Evolutionary conservation across 2,329 filamentous ascomycete species (phyloP).

Genomic region (Keithomyces neogunnii): DNA sequence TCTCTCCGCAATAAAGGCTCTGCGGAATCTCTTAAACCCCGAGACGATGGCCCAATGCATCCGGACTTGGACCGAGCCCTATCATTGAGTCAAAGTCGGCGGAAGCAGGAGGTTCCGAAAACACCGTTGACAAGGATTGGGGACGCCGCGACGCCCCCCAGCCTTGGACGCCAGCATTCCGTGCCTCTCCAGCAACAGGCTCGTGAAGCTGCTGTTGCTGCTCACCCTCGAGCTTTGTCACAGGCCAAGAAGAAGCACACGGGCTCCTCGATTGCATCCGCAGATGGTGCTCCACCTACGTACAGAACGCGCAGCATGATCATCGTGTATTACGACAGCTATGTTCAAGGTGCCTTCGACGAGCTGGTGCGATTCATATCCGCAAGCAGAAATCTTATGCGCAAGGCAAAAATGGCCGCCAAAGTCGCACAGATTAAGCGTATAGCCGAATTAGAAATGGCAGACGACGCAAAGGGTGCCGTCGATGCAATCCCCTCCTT

Average conservation of each 20-base stretch:
- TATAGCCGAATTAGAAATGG: conserved; percentile 50
- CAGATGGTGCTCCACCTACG: conserved; percentile 38
- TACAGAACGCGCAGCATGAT: conserved; percentile 68
- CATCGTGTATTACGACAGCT: conserved; percentile 86
- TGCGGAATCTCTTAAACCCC: conserved; percentile 43
- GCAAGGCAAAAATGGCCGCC: conserved; percentile 79
- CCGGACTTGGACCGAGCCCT: conserved; percentile 8
- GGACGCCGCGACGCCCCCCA: conserved; percentile 19
- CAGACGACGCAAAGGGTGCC: conserved; percentile 34
- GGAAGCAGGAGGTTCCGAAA: conserved; percentile 5
- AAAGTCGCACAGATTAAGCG: conserved; percentile 59
- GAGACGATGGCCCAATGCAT: conserved; percentile 30
- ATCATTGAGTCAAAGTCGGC: background rate
- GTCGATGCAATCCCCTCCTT: conserved; percentile 28
- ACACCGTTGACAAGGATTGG: conserved; percentile 13
- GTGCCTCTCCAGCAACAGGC: conserved; percentile 25
- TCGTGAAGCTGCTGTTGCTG: conserved; percentile 33
- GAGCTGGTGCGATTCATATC: conserved; percentile 75
- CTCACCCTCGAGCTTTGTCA: conserved; percentile 36
- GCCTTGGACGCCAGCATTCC: conserved; percentile 9
- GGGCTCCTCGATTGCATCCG: conserved; percentile 43
- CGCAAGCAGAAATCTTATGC: conserved; percentile 70
- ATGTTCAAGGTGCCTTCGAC: conserved; percentile 77
- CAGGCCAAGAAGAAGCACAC: conserved; percentile 41
- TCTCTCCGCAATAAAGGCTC: conserved; percentile 44